Evolutionary conservation across 2,329 filamentous ascomycete genomes (phyloP), one percentile per base, ranked within the genome.

Genomic region (Alternaria sp.): DNA sequence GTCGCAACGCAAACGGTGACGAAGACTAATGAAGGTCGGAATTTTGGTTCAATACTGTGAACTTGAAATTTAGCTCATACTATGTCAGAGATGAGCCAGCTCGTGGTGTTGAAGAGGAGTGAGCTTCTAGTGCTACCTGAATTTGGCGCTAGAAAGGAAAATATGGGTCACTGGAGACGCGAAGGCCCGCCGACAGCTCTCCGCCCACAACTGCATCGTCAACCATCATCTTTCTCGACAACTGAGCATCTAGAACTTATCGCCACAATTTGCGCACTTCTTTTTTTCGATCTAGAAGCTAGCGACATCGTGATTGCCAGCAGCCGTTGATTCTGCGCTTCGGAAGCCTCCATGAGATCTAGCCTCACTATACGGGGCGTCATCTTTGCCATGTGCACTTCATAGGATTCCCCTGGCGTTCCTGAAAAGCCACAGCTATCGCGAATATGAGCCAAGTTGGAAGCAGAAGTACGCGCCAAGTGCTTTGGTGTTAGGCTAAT

Each of bases 401-500:
- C 12, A 36, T 16, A 16, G 34, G 18, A 48, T 22, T 20, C 18
- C 11, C 14, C 12, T n/a, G 26, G 28, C 12, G 28, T 34, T 18
- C 24, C 14, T n/a, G 12, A 20, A 16, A 44, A 42, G 6, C n/a
- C 9, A 7, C 22, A 36, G 11, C 24, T 46, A 38, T 30, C 26
- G 41, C 41, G 32, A 39, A n/a, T 3, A 41, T 20, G 11, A 53
- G 12, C 44, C 14, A 8, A 7, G 4, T 46, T 41, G 6, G 20
- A 41, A 7, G 41, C 32, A 41, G 11, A n/a, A 12, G 20, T 28
- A 28, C 2, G 12, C 51, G 66, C 57, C 59, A 62, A 67, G 57
- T 26, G 24, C 32, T 28, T 54, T 39, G 51, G 61, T 41, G 55
- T 38, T 57, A 61, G 61, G 58, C 61, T 61, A 67, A 67, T 67